Evolutionary conservation across 345 rosid species (phyloP).

Genomic region (Carallia pectinifolia): DNA sequence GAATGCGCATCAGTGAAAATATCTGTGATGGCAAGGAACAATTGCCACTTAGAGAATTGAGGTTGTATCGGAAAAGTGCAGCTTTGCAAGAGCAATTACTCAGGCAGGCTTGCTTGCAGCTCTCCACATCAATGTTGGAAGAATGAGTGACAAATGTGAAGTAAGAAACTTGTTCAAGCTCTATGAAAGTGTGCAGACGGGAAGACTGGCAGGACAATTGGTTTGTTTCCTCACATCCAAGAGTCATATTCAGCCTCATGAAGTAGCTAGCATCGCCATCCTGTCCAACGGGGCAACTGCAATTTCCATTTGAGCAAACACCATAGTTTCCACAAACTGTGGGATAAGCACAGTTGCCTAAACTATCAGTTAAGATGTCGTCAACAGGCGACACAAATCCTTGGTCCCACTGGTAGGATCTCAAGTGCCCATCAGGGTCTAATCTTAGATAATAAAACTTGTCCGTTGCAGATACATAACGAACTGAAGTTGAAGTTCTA

Average conservation of each 20-base stretch:
- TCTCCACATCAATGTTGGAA: background rate
- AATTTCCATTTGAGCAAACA: slow-evolving; percentile 17
- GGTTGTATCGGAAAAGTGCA: slow-evolving; percentile 1
- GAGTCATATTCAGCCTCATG: background rate
- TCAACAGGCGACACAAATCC: background rate
- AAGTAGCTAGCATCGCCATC: background rate
- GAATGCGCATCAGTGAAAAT: slow-evolving; percentile 8
- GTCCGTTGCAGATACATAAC: background rate
- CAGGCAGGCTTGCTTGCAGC: slow-evolving; percentile 19
- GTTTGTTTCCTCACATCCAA: slow-evolving; percentile 4
- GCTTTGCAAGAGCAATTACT: slow-evolving; percentile 35
- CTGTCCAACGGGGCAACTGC: slow-evolving; percentile 17
- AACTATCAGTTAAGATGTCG: slow-evolving; percentile 7
- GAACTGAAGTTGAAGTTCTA: background rate
- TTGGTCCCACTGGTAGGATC: slow-evolving; percentile 8
- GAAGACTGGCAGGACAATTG: slow-evolving; percentile 17
- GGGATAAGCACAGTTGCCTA: slow-evolving; percentile 17
- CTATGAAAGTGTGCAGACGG: background rate
- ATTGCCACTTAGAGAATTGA: slow-evolving; percentile 5
- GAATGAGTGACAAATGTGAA: background rate
- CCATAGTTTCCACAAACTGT: slow-evolving; percentile 24
- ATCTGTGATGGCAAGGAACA: slow-evolving; percentile 21
- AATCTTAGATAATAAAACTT: slow-evolving; percentile 13
- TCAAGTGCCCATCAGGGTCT: slow-evolving; percentile 26
- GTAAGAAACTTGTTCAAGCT: slow-evolving; percentile 18